Evolutionary conservation across 83 land plant genomes (phyloP), one percentile per base, ranked within the genome.

Genomic region (Larix sibirica): DNA sequence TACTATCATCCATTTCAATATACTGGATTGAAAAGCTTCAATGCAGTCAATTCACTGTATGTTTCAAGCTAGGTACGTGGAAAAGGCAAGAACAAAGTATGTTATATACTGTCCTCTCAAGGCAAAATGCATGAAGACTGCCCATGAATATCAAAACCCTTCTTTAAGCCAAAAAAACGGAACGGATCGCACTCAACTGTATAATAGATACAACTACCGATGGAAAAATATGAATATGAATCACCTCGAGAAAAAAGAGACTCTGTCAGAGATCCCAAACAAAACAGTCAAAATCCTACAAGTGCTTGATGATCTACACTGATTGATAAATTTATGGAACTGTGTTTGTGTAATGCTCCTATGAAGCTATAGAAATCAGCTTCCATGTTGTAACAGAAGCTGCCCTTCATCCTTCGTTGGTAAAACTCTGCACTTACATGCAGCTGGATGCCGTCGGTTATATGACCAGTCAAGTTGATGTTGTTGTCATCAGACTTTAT

Each of bases 131-230:
- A 23, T 44, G 31, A 74, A 74, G 59, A 33, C 78, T 47, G 78
- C 28, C 31, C 58, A 74, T 44, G 24, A 74, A 13, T 28, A 47
- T 44, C 14, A 8, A 74, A 74, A 2, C 3, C 12, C 56, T 74
- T 44, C 59, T 56, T 74, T 74, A 54, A 74, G 50, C 58, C 59
- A 74, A 23, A 74, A 74, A 47, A 74, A 47, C 10, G 50, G 50
- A 47, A 47, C 10, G 10, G 8, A 47, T 8, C 10, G 21, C 28
- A 47, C 77, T 74, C 77, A 47, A 74, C 77, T 74, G 77, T 74
- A 74, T 74, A 74, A 74, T 44, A 74, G 59, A 74, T 74, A 74
- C 77, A 74, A 47, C 56, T 71, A 74, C 77, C 77, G 21, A 17
- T 47, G 21, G 77, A 24, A 74, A 74, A 74, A 47, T 47, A 74